Base-by-base conservation (phyloP, 108 stramenopile species). In the Nitzschia inconspicua region DNA sequence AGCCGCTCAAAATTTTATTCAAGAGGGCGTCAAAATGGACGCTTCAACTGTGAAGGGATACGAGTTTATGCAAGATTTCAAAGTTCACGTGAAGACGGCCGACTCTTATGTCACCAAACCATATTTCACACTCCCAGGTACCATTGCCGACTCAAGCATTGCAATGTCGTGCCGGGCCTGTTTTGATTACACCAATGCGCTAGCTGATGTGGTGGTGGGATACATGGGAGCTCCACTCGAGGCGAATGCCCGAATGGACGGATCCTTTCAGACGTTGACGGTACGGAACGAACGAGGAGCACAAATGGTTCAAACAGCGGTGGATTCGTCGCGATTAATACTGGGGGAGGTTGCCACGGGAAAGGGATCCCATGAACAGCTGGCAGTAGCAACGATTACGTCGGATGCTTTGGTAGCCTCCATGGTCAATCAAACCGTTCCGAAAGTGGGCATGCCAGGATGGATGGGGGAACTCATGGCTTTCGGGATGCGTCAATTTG, bases 1-100 rank as follows among this genome's bases (percentile, higher is more conserved):
- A 54, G 89, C 83, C 36, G 85, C 85, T n/a, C 57, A 63, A 54
- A 55, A 75, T 28, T 90, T 90, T 50, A 70, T 86, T 39, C 70
- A 73, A 23, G 44, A 77, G 2, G 84, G 84, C 14, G 61, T 85
- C 35, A 10, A 66, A 20, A 40, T 74, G 4, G 53, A 66, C 29
- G 6, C 31, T 3, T 13, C 34, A 2, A 35, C 37, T 23, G 65
- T 77, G 7, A 42, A 48, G 11, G 86, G 84, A 3, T 91, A 91
- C 59, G 89, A 91, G 58, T 91, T 91, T 59, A 91, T 87, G 86
- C 89, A 90, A 60, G 89, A 90, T 41, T 90, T 86, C 56, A 62
- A 73, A 40, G 89, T 90, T 14, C 89, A 90, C 39, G 85, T 86
- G 36, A 90, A 90, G 36, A 78, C 78, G 16, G 63, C 57, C 18